phyloP scores from a whole-genome alignment of 1,284 basidiomycete species.

The Athelia psychrophila region DNA sequence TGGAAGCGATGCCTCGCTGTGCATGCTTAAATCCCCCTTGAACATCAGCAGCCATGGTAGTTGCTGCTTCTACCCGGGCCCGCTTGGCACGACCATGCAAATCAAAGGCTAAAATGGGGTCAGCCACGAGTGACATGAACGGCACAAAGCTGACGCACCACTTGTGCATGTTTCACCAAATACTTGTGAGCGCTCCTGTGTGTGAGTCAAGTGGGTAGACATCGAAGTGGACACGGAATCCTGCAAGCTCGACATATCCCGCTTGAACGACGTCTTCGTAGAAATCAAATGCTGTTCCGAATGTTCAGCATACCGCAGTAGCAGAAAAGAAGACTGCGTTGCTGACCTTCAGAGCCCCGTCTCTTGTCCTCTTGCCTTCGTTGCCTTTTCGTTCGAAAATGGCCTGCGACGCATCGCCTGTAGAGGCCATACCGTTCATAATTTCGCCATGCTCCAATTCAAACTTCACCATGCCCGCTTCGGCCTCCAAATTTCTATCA shows the following conservation, averaged over 20 bases:
- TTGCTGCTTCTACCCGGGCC: slow-evolving; percentile 59
- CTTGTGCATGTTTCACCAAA: slow-evolving; percentile 42
- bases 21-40: slow-evolving; percentile 49
- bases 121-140: slow-evolving; percentile 3
- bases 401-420: slow-evolving; percentile 37
- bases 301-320: slow-evolving; percentile 4
- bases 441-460: slow-evolving; percentile 45
- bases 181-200: slow-evolving; percentile 46
- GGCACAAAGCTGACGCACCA: slow-evolving; percentile 33
- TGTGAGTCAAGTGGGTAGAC: slow-evolving; percentile 47
- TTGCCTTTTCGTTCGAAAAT: slow-evolving; percentile 43
- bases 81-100: slow-evolving; percentile 61
- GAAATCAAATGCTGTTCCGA: slow-evolving; percentile 38
- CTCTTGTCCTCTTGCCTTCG: slow-evolving; percentile 54
- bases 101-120: slow-evolving; percentile 48
- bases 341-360: slow-evolving; percentile 59
- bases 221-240: slow-evolving; percentile 44
- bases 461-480: slow-evolving; percentile 48
- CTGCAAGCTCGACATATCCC: slow-evolving; percentile 45
- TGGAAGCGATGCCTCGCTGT: slow-evolving; percentile 46
- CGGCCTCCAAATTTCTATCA: slow-evolving; percentile 52
- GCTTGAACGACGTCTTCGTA: slow-evolving; percentile 38
- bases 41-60: slow-evolving; percentile 44
- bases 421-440: slow-evolving; percentile 37
- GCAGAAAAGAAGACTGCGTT: background rate